Base-by-base conservation (phyloP, 2,329 filamentous ascomycete species). In the Penicillium hordei region DNA sequence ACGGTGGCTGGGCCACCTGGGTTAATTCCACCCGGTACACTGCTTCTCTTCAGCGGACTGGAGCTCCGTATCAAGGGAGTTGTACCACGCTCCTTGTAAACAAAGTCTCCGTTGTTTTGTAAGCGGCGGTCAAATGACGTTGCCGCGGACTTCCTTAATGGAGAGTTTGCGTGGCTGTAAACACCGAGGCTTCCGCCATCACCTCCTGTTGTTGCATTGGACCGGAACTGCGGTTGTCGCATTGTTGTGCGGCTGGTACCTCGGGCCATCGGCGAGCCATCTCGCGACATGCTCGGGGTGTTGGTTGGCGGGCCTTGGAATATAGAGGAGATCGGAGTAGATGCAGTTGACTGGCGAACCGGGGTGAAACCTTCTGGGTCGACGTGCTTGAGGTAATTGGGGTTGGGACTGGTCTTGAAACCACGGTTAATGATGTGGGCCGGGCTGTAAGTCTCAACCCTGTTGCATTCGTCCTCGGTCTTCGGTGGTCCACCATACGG, bases 401-500 rank as follows among this genome's bases (percentile, higher is more conserved):
- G 87, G 70, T 97, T 97, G 5, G 91, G 89, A 58, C 92, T 90
- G 1, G 89, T 90, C 61, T 86, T 83, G 74, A 96, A 97, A 1
- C 86, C 86, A 45, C 90, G 87, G 59, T 89, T 89, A 64, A 96
- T 79, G 49, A 86, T 76, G 8, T 83, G 82, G 0, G 82, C 83
- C 1, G 86, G 85, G 2, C 83, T 86, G 69, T 86, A 88, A 17
- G 82, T 81, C 42, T 87, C 83, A 21, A 89, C 82, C 60, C 83
- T 82, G 68, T 80, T 79, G 59, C 74, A 71, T 33, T 79, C 75
- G 19, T 77, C 72, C 40, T 79, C 76, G 17, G 75, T 75, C 52
- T 71, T 74, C 23, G 77, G 67, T 29, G 70, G 66, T 48, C 70
- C 67, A 31, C 58, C 73, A 64, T 68, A 72, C 61, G 67, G 72